Percentiles rank a stretch among this genome's conserved stretches.
phyloP scores from a whole-genome alignment of 495 filamentous ascomycete species.

The Penicillium manginii region DNA sequence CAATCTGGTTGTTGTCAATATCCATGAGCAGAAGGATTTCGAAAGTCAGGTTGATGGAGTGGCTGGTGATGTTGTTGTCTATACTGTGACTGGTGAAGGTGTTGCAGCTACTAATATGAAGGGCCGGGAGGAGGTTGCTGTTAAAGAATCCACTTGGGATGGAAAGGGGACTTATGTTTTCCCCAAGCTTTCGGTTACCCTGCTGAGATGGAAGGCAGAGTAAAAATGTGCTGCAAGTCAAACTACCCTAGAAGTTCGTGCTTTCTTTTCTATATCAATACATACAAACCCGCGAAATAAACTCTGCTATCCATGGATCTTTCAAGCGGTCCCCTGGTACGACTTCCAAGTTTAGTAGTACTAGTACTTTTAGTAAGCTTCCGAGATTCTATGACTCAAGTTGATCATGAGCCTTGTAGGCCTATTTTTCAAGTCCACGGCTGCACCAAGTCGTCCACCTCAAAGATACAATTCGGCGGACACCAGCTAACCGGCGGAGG shows the following conservation, averaged over 20 bases:
- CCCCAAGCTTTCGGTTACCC: constrained; percentile 65
- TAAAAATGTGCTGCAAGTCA: background rate
- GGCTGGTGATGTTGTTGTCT: constrained; percentile 51
- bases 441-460: constrained; percentile 28
- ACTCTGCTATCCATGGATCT: no score
- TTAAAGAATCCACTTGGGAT: constrained; percentile 65
- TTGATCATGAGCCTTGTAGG: no score
- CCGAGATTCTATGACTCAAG: no score
- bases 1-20: constrained; percentile 71
- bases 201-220: constrained; percentile 67
- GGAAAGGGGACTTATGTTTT: constrained; percentile 62
- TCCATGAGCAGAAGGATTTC: constrained; percentile 60
- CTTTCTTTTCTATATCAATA: background rate
- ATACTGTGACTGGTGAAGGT: constrained; percentile 60
- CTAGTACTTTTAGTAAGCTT: no score
- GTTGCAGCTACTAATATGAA: constrained; percentile 63
- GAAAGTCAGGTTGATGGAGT: constrained; percentile 60
- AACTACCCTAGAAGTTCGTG: background rate
- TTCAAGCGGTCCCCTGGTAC: no score
- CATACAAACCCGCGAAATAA: constrained; percentile 6
- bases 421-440: constrained; percentile 26
- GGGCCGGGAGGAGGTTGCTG: constrained; percentile 59
- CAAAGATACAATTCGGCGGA: constrained; percentile 32
- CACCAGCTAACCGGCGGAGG: constrained; percentile 17
- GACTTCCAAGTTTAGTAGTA: no score